phyloP scores from a whole-genome alignment of 306 rosid species.

The Cucumis hystrix region DNA sequence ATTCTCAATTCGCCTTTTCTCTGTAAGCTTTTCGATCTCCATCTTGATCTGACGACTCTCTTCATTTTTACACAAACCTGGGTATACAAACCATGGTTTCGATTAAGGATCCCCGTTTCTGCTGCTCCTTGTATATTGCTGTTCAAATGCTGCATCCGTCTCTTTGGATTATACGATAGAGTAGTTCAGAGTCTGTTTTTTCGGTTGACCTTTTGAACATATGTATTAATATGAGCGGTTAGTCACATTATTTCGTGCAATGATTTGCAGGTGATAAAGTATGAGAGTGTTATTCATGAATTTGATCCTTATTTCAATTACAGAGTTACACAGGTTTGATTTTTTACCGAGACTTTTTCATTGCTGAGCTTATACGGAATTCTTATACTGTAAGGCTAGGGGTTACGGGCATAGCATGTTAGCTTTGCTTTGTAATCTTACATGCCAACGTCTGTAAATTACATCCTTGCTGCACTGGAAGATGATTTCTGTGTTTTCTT shows the following conservation, averaged over 20 bases:
- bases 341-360: constrained; percentile 1
- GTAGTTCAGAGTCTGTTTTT: not conserved
- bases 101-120: not conserved
- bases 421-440: not conserved
- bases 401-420: not conserved
- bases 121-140: not conserved
- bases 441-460: not conserved
- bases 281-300: constrained; percentile 96
- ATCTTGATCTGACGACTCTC: constrained; percentile 29
- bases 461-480: not conserved
- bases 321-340: constrained; percentile 94
- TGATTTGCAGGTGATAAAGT: constrained; percentile 80
- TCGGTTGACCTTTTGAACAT: not conserved
- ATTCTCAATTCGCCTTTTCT: constrained; percentile 97
- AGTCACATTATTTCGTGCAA: constrained; percentile 7
- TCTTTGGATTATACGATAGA: not conserved
- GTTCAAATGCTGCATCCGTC: not conserved
- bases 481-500: not conserved
- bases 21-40: constrained; percentile 52
- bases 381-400: not conserved
- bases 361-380: not conserved
- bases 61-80: constrained; percentile 11
- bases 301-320: constrained; percentile 98
- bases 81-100: not conserved
- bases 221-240: not conserved